Evolutionary conservation across 345 rosid species (phyloP), one percentile per base, ranked within the genome.

Genomic region (Triadica sebifera): DNA sequence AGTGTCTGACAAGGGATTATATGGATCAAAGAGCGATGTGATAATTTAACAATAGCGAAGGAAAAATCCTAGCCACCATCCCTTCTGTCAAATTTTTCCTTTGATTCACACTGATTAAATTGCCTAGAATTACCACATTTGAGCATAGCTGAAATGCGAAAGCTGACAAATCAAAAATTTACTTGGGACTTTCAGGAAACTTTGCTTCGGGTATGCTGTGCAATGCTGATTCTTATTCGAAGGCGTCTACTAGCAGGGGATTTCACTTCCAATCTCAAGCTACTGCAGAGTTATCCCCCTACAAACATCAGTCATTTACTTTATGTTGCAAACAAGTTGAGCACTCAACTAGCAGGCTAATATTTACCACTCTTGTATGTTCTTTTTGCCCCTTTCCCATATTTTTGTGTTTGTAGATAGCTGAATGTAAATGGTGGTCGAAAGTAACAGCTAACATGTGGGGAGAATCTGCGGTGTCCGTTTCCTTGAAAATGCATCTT

Each of bases 251-350:
- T 94, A 41, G 94, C 90, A 0, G 94, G 94, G 77, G 94, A 90
- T 75, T 93, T 93, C 85, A 93, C 97, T 20, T 86, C 93, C 20
- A 93, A 85, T 78, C 90, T 93, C 70, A 87, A 87, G 83, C 86
- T 93, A 12, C 91, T 93, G 29, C 98, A 93, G 77, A 82, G 87
- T 56, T 93, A 93, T 70, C 98, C 98, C 19, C 82, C 91, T 19
- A 85, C 96, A 71, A 93, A 87, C 81, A 84, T 90, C 79, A 84
- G 89, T 71, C 99, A 95, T 85, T 82, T 95, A 74, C 90, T 95
- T 68, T 93, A 91, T 75, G 94, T 95, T 20, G 99, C 98, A 69
- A 91, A 91, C 83, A 94, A 94, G 81, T 81, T 94, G 81, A 95
- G 95, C 12, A 67, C 65, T 39, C 82, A 70, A 66, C 84, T 81